Conservation (phyloP, 2,329 filamentous ascomycete genomes). For the Paracorniculantispora psalliotae region DNA sequence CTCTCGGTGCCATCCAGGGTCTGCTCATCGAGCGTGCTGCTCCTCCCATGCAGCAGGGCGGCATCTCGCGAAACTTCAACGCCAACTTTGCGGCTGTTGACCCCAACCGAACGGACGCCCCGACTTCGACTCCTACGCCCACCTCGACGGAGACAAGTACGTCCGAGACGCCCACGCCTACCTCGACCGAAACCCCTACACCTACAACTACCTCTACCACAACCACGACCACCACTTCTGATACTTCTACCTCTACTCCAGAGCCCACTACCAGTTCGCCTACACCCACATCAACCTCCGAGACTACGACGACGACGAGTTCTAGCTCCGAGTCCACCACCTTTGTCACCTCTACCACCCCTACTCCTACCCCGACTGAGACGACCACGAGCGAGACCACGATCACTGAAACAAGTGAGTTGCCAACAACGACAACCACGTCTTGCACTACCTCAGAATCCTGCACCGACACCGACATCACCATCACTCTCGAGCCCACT, state of each 20-base stretch:
- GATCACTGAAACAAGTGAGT: constrained; percentile 8
- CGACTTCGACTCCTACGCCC: neutral
- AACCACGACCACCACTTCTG: neutral
- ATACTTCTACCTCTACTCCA: neutral
- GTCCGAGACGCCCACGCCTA: constrained; percentile 1
- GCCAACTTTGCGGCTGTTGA: constrained; percentile 20
- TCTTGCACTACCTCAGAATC: constrained; percentile 3
- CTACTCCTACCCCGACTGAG: neutral
- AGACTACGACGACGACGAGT: neutral
- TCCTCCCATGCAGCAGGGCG: constrained; percentile 42
- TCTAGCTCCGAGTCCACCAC: constrained; percentile 7
- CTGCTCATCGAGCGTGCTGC: constrained; percentile 41
- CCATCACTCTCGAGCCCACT: constrained; percentile 5
- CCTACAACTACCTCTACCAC: constrained; percentile 8
- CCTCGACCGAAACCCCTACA: neutral
- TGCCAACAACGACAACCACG: constrained; percentile 4
- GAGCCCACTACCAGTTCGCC: neutral
- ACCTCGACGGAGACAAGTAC: constrained; percentile 6
- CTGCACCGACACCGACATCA: constrained; percentile 4
- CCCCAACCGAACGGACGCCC: constrained; percentile 14
- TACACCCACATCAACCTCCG: neutral
- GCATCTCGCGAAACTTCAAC: constrained; percentile 42
- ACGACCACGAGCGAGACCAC: constrained; percentile 1
- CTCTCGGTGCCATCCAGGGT: constrained; percentile 58
- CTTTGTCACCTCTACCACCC: neutral